Base-by-base conservation (phyloP, 1,284 basidiomycete species). In the Peniophora sp. region DNA sequence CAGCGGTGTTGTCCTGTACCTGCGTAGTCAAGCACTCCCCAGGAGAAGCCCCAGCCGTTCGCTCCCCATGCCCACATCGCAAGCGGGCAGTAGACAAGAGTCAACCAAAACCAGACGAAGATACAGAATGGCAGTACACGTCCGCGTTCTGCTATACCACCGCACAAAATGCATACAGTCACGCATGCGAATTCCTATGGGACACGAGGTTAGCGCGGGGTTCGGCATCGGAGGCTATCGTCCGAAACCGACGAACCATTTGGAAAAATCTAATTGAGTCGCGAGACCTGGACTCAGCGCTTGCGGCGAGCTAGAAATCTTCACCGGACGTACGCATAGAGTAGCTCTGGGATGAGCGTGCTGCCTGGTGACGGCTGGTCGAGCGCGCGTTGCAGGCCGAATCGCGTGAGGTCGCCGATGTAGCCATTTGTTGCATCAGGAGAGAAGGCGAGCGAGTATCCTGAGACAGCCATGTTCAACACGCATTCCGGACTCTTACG, bases 11-110 rank as follows among this genome's bases (percentile, higher is more conserved):
- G 15, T 14, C 55, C n/a, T 64, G 53, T 50, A 77, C 84, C 84
- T 48, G 86, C 84, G 60, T 85, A 93, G 68, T 97, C 93, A 43
- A 94, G 75, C 8, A 94, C 90, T 22, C 93, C 92, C 86, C 89
- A 94, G 59, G 85, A 87, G 68, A 81, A 84, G 0, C 81, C 93
- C 93, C 93, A 97, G 9, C 94, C 93, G 55, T 83, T 80, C 0
- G 71, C 61, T 49, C 75, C 76, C 88, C 89, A 92, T 23, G 81
- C 78, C 87, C 88, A 88, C 61, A 78, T 83, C 3, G 85, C 85
- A 43, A 92, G 69, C 1, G 88, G 87, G 58, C 88, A 89, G 63
- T 93, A 93, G 2, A 92, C 88, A 48, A 92, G 57, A 2, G 89
- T 92, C 61, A 83, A 74, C 93, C 93, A 97, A 55, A 83, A 64